Evolutionary conservation across 148 eudicot genomes (phyloP).

Genomic region (Rhododendron simsii): DNA sequence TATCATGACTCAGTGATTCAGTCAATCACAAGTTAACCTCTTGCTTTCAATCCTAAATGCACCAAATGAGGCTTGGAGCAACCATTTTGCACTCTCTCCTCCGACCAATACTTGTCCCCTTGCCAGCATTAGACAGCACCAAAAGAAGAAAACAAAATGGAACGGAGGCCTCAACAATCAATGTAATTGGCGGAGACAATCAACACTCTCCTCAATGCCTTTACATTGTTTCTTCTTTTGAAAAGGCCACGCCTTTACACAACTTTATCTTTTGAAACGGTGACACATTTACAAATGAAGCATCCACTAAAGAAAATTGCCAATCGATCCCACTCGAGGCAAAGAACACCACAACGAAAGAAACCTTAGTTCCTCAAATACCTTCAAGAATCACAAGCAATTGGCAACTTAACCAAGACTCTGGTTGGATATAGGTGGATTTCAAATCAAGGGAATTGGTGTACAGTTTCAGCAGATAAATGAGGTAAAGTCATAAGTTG

Average conservation of each 20-base stretch:
- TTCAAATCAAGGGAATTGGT: neutral
- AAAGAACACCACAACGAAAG: neutral
- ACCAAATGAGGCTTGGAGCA: neutral
- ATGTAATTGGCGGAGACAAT: neutral
- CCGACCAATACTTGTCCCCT: neutral
- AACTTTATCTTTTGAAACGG: neutral
- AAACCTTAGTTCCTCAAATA: neutral
- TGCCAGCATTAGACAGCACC: neutral
- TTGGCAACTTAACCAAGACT: neutral
- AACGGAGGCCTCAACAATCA: neutral
- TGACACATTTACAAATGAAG: neutral
- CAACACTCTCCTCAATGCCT: neutral
- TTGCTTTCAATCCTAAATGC: neutral
- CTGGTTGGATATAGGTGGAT: neutral
- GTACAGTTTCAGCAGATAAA: neutral
- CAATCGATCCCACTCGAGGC: neutral
- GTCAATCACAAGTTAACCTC: neutral
- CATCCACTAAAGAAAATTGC: neutral
- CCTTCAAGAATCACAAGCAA: neutral
- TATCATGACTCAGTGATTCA: no score
- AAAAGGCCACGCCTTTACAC: neutral
- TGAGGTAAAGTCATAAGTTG: neutral
- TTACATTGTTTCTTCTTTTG: neutral
- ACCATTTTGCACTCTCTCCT: neutral
- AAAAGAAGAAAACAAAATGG: neutral